Evolutionary conservation across 768 basidiomycete species (phyloP).

Genomic region (Cyclocybe aegerita): DNA sequence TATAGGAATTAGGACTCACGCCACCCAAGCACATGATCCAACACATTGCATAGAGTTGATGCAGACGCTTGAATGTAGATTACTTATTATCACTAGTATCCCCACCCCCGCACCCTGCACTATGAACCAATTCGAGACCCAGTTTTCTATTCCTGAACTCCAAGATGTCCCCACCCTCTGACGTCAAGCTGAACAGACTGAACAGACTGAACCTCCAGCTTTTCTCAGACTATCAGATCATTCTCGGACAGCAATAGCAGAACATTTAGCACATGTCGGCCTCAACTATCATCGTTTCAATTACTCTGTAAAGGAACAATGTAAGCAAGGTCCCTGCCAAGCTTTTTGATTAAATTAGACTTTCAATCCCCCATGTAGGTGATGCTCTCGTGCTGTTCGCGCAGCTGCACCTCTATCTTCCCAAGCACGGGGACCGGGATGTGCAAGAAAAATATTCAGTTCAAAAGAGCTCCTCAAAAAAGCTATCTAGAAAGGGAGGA

Average conservation of each 20-base stretch:
- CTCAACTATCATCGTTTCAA: constrained; percentile 5
- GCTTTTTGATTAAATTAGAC: not conserved
- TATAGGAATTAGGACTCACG: constrained; percentile 5
- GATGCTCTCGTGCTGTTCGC: constrained; percentile 5
- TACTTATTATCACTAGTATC: not conserved
- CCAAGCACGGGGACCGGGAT: constrained; percentile 8
- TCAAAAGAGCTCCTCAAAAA: constrained; percentile 6
- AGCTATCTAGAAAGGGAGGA: not conserved
- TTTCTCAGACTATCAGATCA: constrained; percentile 5
- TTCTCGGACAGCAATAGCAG: not conserved
- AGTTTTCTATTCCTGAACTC: constrained; percentile 6
- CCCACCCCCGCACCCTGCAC: not conserved
- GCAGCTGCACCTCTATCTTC: constrained; percentile 7
- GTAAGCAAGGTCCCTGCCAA: constrained; percentile 1
- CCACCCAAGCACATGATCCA: not conserved
- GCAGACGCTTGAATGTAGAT: not conserved
- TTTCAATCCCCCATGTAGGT: not conserved
- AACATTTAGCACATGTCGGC: constrained; percentile 3
- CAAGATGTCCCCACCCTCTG: constrained; percentile 1
- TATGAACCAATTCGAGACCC: not conserved
- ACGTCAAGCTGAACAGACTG: not conserved
- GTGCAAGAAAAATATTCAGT: constrained; percentile 11
- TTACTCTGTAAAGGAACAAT: constrained; percentile 7
- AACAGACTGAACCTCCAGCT: not conserved
- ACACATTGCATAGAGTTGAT: not conserved